Conservation (phyloP, 495 filamentous ascomycete species). For the Emericellopsis terricola region DNA sequence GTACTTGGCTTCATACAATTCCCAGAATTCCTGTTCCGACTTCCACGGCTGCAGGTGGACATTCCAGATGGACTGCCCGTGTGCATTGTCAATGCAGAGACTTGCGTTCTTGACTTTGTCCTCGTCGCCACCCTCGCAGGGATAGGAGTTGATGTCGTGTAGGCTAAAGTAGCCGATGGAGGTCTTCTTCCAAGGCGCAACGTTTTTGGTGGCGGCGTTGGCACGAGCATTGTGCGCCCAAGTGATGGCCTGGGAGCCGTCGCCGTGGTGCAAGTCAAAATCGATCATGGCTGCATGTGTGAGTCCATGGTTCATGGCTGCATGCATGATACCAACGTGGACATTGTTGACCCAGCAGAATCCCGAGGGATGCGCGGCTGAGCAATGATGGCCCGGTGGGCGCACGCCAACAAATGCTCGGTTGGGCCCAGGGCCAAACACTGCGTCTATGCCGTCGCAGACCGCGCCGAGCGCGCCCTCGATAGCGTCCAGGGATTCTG, state of each 20-base stretch:
- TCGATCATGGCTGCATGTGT: slow-evolving; percentile 94
- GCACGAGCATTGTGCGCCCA: slow-evolving; percentile 67
- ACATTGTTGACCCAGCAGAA: slow-evolving; percentile 99
- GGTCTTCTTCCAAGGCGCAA: slow-evolving; percentile 53
- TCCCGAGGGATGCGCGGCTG: slow-evolving; percentile 67
- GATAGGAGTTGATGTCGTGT: slow-evolving; percentile 96
- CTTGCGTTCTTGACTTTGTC: slow-evolving; percentile 86
- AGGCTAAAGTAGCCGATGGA: slow-evolving; percentile 89
- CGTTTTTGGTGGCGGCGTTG: slow-evolving; percentile 38
- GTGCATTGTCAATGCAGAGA: slow-evolving; percentile 78
- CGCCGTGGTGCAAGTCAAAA: slow-evolving; percentile 92
- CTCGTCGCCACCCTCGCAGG: slow-evolving; percentile 75
- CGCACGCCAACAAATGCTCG: slow-evolving; percentile 69
- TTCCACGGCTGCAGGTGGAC: slow-evolving; percentile 85
- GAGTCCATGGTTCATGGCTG: slow-evolving; percentile 58
- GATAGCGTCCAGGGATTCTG: slow-evolving; percentile 69
- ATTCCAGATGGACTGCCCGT: slow-evolving; percentile 89
- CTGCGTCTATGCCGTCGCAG: slow-evolving; percentile 75
- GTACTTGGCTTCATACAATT: slow-evolving; percentile 64
- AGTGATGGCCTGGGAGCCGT: slow-evolving; percentile 83
- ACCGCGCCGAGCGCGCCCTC: slow-evolving; percentile 81
- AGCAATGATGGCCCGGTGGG: slow-evolving; percentile 90
- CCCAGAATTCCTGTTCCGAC: slow-evolving; percentile 70
- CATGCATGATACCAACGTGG: slow-evolving; percentile 88
- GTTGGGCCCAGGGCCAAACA: slow-evolving; percentile 46